Conservation (phyloP, 805 yeast species). For the Debaryomyces castellii region DNA sequence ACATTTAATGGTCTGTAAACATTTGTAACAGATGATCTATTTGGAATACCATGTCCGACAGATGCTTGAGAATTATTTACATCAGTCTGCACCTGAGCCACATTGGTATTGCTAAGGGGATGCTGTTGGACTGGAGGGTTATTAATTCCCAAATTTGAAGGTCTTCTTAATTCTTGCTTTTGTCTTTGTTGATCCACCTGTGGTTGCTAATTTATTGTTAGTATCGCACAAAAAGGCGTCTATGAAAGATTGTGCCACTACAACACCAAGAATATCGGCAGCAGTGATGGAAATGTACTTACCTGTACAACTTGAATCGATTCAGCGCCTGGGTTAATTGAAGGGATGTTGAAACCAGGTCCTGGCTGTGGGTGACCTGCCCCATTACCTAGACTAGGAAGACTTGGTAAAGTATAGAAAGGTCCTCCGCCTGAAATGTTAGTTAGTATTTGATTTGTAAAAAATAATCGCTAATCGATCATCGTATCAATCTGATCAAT, state of each 20-base stretch:
- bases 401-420: constrained; percentile 50
- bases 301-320: constrained; percentile 19
- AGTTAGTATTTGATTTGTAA: constrained; percentile 13
- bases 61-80: constrained; percentile 11
- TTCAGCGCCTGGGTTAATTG: constrained; percentile 40
- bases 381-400: constrained; percentile 48
- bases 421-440: constrained; percentile 41
- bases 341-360: constrained; percentile 49
- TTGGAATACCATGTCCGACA: constrained; percentile 35
- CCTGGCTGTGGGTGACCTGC: constrained; percentile 37
- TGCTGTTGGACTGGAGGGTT: constrained; percentile 21
- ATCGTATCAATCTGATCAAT: not conserved
- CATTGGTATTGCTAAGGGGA: constrained; percentile 24
- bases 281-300: too few species aligned
- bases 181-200: constrained; percentile 21
- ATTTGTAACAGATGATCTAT: constrained; percentile 40
- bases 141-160: constrained; percentile 20
- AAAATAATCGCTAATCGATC: too few species aligned
- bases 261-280: too few species aligned
- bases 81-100: constrained; percentile 14
- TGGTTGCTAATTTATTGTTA: constrained; percentile 6
- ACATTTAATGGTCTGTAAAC: constrained; percentile 84
- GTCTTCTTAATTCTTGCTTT: constrained; percentile 22
- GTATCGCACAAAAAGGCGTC: constrained; percentile 1
- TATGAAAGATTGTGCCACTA: too few species aligned